Base-by-base conservation (phyloP, 352 stramenopile genomes). In the Pythium vanterpoolii region DNA sequence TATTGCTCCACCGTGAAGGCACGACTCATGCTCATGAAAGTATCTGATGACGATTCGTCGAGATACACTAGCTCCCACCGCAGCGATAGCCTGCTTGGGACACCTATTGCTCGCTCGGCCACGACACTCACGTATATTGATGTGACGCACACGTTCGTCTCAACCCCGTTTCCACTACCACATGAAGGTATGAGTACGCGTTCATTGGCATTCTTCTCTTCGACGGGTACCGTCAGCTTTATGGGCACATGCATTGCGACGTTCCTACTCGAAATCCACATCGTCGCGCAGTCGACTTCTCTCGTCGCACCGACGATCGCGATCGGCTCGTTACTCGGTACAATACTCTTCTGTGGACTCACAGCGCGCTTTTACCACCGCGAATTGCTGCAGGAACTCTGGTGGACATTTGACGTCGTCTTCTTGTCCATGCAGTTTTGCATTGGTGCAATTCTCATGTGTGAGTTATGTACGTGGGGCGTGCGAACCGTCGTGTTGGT, bases 381-480 rank as follows among this genome's bases (percentile, higher is more conserved):
- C 1, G 21, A 60, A 5, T 31, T 79, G n/a, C 43, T 76, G 2
- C 11, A 49, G 1, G 44, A 50, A 9, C 46, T 78, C 5, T 24
- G 56, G 9, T n/a, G 21, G 6, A 60, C 49, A 7, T 74, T 76
- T 26, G 64, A 76, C 38, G 43, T 74, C 6, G 21, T 39, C 1
- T 72, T 79, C 44, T 69, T 45, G 7, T 71, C 59, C n/a, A 2
- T 69, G 3, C 57, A 74, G 44, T 70, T 60, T 24, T 13, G 62
- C 14, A 10, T 28, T 6, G 57, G 38, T 1, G 39, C 33, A 3
- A 7, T 73, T 4, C 72, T 68, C 26, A 36, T 83, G 9, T 61
- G 69, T 14, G 70, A 73, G 50, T 28, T 80, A 45, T 51, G 70
- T 19, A n/a, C 40, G 0, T 87, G 77, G 72, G 57, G 73, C 30